Conservation (phyloP, 129 eudicot genomes). For the Flaveria brownii region DNA sequence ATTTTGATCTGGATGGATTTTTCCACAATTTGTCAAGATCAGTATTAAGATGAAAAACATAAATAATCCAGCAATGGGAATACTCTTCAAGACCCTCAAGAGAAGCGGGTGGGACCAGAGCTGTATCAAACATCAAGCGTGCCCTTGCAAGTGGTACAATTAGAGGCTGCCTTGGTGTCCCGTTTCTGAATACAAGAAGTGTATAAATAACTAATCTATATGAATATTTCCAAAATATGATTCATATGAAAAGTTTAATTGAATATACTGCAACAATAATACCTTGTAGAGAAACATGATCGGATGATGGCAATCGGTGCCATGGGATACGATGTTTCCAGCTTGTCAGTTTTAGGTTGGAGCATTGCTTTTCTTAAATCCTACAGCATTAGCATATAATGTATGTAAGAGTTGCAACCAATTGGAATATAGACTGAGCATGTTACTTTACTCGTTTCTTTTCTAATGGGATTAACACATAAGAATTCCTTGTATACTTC, state of each 20-base stretch:
- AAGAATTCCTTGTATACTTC: neutral
- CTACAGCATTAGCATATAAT: conserved; percentile 40
- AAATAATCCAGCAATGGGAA: conserved; percentile 94
- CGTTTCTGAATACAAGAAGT: conserved; percentile 53
- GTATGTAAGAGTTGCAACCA: conserved; percentile 7
- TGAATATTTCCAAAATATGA: neutral
- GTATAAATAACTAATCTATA: neutral
- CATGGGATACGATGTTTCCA: conserved; percentile 68
- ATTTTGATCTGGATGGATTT: conserved; percentile 76
- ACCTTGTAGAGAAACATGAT: conserved; percentile 96
- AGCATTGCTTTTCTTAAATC: conserved; percentile 68
- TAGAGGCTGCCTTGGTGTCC: conserved; percentile 96
- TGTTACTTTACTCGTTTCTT: neutral
- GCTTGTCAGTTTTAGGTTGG: conserved; percentile 40
- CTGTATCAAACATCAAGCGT: conserved; percentile 58
- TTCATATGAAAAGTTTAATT: neutral
- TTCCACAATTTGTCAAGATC: conserved; percentile 92
- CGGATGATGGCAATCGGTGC: conserved; percentile 60
- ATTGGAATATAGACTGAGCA: neutral
- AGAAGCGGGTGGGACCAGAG: conserved; percentile 86
- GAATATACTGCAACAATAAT: neutral
- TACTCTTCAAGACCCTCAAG: conserved; percentile 93
- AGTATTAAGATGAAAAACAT: conserved; percentile 92
- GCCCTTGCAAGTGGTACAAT: conserved; percentile 97
- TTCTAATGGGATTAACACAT: neutral